Evolutionary conservation across 2,329 filamentous ascomycete species (phyloP).

Genomic region (Talaromyces sp.): DNA sequence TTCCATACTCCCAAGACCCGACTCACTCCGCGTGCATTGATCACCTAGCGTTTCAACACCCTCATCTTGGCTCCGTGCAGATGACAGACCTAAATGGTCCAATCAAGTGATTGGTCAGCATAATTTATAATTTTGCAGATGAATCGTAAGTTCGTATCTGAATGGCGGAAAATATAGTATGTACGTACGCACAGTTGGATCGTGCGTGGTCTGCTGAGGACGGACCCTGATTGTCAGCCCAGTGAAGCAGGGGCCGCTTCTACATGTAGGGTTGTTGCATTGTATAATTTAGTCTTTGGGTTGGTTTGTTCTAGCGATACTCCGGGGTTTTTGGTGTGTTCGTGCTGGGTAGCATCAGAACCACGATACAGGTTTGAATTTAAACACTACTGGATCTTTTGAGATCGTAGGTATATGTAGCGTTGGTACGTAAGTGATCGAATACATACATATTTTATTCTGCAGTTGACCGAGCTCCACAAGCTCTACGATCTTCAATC

Average conservation of each 20-base stretch:
- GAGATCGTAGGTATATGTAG: not conserved
- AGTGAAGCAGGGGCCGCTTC: not conserved
- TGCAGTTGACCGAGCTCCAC: not conserved
- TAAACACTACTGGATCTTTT: not conserved
- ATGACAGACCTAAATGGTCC: not conserved
- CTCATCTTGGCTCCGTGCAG: not conserved
- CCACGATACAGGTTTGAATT: not conserved
- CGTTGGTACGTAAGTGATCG: not conserved
- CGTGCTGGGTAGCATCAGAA: not conserved
- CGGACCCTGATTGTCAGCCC: not conserved
- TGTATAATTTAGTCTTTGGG: not conserved
- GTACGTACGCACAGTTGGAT: not conserved
- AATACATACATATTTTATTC: not conserved
- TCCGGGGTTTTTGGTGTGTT: not conserved
- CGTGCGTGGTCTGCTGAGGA: not conserved
- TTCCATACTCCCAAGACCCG: not conserved
- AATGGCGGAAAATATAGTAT: not conserved
- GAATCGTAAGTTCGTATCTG: not conserved
- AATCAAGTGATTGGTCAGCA: not conserved
- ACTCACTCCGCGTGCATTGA: conserved; percentile 9
- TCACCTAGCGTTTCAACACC: not conserved
- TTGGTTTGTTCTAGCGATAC: not conserved
- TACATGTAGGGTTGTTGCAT: not conserved
- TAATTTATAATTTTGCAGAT: not conserved
- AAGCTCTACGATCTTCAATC: not conserved